phyloP scores from a whole-genome alignment of 75 land plant species.

The Sequoiadendron giganteum region DNA sequence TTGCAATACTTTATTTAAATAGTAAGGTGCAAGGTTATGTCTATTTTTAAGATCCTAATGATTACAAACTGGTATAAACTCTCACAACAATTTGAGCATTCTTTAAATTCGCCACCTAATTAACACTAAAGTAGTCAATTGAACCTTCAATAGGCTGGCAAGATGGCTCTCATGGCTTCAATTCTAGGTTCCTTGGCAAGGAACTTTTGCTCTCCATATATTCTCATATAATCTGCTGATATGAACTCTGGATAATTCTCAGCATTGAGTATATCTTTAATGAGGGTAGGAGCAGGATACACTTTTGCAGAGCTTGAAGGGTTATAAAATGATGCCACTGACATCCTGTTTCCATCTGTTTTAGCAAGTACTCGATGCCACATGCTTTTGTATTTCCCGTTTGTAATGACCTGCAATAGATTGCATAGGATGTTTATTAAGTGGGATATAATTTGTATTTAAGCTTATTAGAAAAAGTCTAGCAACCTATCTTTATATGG shows the following conservation, averaged over 20 bases:
- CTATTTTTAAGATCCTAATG: too few relatives aligned
- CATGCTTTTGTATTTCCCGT: conserved; percentile 73
- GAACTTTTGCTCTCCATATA: conserved; percentile 56
- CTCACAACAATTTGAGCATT: too few relatives aligned
- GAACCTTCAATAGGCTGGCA: neutral
- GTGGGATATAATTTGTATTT: too few relatives aligned
- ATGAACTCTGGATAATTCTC: conserved; percentile 57
- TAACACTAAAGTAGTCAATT: neutral
- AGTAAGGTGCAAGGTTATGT: too few relatives aligned
- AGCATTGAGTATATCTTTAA: neutral
- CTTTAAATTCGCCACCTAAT: neutral
- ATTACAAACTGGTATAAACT: too few relatives aligned
- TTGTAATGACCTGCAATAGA: conserved; percentile 51
- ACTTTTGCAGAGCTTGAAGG: conserved; percentile 65
- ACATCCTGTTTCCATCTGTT: conserved; percentile 59
- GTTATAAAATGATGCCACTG: conserved; percentile 67
- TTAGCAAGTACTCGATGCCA: conserved; percentile 56
- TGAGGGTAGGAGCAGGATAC: conserved; percentile 35
- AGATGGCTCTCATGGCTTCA: conserved; percentile 53
- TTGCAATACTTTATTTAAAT: too few relatives aligned
- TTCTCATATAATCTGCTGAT: conserved; percentile 69
- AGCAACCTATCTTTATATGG: too few relatives aligned
- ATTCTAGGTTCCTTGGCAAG: conserved; percentile 68
- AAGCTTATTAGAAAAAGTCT: too few relatives aligned
- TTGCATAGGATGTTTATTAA: too few relatives aligned